Evolutionary conservation across 495 filamentous ascomycete genomes (phyloP).

Genomic region (Peziza echinospora): DNA sequence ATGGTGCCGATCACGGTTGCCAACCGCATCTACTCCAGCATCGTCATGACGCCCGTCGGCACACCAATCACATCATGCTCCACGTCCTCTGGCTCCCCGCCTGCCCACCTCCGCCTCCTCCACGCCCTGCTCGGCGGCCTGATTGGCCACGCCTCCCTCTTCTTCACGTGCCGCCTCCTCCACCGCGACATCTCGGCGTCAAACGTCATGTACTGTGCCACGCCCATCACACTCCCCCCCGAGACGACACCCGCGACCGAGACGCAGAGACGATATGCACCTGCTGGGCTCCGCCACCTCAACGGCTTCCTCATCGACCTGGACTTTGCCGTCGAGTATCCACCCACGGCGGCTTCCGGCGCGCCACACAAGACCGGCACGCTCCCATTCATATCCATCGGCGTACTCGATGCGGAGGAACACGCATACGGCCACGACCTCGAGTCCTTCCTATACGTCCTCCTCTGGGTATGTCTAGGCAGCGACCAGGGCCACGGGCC

Average conservation of each 20-base stretch:
- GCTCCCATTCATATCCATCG: slow-evolving; percentile 7
- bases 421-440: slow-evolving; percentile 11
- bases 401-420: background rate
- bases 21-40: too few relatives aligned
- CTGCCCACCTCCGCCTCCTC: too few relatives aligned
- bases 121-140: background rate
- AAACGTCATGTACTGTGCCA: slow-evolving; percentile 9
- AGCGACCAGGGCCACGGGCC: too few relatives aligned
- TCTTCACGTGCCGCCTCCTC: slow-evolving; percentile 1
- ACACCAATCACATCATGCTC: too few relatives aligned
- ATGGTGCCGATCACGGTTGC: too few relatives aligned
- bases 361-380: slow-evolving; percentile 9
- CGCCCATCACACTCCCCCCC: background rate
- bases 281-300: too few relatives aligned
- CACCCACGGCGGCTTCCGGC: background rate
- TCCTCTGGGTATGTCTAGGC: background rate
- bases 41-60: too few relatives aligned
- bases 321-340: slow-evolving; percentile 5
- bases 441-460: slow-evolving; percentile 11
- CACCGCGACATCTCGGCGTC: slow-evolving; percentile 10
- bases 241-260: background rate
- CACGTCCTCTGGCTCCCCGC: too few relatives aligned
- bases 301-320: slow-evolving; percentile 13
- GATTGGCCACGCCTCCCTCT: background rate
- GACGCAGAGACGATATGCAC: too few relatives aligned